A percentile compares a stretch with the other conserved stretches of the same genome.
Evolutionary conservation across 176 grass and related monocot genomes (phyloP).

Genomic region (Bromus sterilis): DNA sequence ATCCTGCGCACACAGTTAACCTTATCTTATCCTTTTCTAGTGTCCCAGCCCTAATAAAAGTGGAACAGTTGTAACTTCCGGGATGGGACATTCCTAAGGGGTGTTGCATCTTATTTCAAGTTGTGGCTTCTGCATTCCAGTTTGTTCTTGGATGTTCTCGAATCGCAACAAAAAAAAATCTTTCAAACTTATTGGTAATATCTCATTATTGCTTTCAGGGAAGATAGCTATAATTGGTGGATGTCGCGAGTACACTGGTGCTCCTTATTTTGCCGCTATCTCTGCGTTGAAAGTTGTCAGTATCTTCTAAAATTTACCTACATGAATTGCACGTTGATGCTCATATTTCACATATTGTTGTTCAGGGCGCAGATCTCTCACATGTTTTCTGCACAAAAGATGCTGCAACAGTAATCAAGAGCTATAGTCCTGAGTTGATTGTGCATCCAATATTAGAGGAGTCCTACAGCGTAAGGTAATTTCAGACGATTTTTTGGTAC

Average conservation of each 20-base stretch:
- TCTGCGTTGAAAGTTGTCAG: slow-evolving; percentile 91
- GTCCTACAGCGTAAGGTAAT: slow-evolving; percentile 88
- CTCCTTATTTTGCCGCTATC: slow-evolving; percentile 95
- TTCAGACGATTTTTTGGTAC: neutral
- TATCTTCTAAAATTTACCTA: slow-evolving; percentile 5
- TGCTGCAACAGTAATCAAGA: slow-evolving; percentile 94
- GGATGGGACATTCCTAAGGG: neutral
- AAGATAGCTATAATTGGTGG: slow-evolving; percentile 93
- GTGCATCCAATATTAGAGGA: slow-evolving; percentile 92
- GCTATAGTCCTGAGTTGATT: slow-evolving; percentile 94
- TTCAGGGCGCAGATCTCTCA: slow-evolving; percentile 90
- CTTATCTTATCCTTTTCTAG: neutral
- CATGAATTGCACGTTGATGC: neutral
- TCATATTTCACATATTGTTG: slow-evolving; percentile 13
- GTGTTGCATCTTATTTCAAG: neutral
- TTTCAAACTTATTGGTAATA: neutral
- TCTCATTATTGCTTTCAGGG: slow-evolving; percentile 34
- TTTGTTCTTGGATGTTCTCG: neutral
- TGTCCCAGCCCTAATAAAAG: neutral
- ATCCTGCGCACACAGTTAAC: neutral
- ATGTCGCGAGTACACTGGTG: slow-evolving; percentile 94
- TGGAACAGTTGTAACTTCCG: neutral
- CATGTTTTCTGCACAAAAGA: slow-evolving; percentile 98
- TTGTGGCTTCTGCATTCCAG: neutral
- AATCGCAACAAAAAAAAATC: neutral